Evolutionary conservation across 2,329 filamentous ascomycete species (phyloP).

Genomic region (Colletotrichum sidae): DNA sequence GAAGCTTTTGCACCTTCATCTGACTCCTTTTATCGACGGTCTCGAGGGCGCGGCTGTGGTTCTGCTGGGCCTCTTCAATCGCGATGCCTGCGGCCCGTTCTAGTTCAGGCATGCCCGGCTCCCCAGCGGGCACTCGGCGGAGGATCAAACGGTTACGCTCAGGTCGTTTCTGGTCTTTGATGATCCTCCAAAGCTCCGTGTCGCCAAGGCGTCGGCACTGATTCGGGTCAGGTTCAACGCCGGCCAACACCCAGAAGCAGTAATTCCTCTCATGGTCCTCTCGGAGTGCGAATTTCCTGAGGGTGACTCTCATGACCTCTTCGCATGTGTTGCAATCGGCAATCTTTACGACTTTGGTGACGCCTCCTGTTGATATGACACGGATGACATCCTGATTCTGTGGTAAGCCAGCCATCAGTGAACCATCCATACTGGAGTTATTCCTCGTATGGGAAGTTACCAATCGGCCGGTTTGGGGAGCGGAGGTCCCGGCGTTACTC

Average conservation of each 20-base stretch:
- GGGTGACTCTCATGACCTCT: conserved; percentile 89
- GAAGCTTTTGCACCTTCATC: conserved; percentile 87
- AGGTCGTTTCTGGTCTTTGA: conserved; percentile 84
- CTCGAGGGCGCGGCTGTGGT: conserved; percentile 72
- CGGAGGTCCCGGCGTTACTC: conserved; percentile 67
- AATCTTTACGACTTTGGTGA: conserved; percentile 94
- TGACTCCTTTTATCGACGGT: conserved; percentile 81
- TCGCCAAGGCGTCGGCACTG: conserved; percentile 88
- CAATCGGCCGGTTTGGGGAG: conserved; percentile 71
- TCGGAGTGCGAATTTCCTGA: conserved; percentile 88
- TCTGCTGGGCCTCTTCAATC: conserved; percentile 84
- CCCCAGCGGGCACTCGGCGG: conserved; percentile 90
- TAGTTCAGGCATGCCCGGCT: conserved; percentile 88
- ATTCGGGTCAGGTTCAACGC: conserved; percentile 82
- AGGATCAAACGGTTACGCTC: conserved; percentile 93
- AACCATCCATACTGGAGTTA: conserved; percentile 85
- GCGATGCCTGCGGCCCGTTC: conserved; percentile 90
- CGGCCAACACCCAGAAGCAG: conserved; percentile 94
- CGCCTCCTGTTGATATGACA: conserved; percentile 91
- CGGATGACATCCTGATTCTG: conserved; percentile 89
- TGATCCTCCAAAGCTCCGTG: conserved; percentile 89
- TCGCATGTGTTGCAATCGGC: conserved; percentile 91
- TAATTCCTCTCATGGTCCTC: conserved; percentile 95
- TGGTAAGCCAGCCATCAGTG: conserved; percentile 87
- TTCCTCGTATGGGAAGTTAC: conserved; percentile 79